phyloP scores from a whole-genome alignment of 129 eudicot species.

The carrot (Daucus carota) region DH1_v3.0 NC_030382.2:46266001-46266500 shows the following conservation, averaged over 20 bases:
- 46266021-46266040: too few relatives aligned
- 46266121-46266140: background rate
- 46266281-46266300: constrained; percentile 71
- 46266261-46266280: constrained; percentile 64
- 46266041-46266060: constrained; percentile 10
- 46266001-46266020: too few relatives aligned
- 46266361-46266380: too few relatives aligned
- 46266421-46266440: too few relatives aligned
- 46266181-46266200: background rate
- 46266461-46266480: too few relatives aligned
- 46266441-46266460: too few relatives aligned
- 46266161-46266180: background rate
- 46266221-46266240: background rate
- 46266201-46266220: background rate
- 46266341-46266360: too few relatives aligned
- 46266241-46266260: constrained; percentile 22
- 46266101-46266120: background rate
- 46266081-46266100: too few relatives aligned
- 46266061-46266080: too few relatives aligned
- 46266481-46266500: background rate
- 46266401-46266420: too few relatives aligned
- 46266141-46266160: too few relatives aligned
- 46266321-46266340: background rate
- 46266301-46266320: constrained; percentile 92
- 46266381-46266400: too few relatives aligned